These are phyloP conservation scores for Allantophomopsis lycopodina DNA, from an alignment of 2,329 filamentous ascomycete species.

Conservation along the genomic window DNA sequence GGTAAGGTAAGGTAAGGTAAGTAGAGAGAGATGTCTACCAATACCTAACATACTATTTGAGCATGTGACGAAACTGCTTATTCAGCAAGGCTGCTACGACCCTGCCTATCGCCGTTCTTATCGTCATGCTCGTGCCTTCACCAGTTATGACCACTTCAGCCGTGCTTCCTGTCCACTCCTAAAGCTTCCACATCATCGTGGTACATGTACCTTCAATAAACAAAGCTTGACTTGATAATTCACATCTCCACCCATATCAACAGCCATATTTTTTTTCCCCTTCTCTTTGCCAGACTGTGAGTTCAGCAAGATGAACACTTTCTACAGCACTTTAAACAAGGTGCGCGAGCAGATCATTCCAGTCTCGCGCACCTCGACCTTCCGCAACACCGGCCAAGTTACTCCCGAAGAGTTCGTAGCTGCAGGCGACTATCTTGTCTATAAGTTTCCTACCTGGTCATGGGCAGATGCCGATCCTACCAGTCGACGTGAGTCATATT, in stretches of 20 bases:
- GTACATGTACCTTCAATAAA: too few relatives aligned
- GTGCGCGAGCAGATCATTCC: slow-evolving; percentile 87
- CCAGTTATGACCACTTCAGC: too few relatives aligned
- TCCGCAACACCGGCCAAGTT: slow-evolving; percentile 87
- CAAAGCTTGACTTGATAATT: background rate
- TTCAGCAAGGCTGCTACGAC: background rate
- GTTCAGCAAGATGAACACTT: slow-evolving; percentile 56
- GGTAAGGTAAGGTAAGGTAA: too few relatives aligned
- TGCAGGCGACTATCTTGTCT: slow-evolving; percentile 93
- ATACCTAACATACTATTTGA: too few relatives aligned
- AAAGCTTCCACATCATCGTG: too few relatives aligned
- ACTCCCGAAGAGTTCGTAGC: slow-evolving; percentile 94
- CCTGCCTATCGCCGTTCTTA: background rate
- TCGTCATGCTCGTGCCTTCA: background rate
- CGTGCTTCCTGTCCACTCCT: too few relatives aligned
- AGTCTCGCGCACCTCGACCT: slow-evolving; percentile 80
- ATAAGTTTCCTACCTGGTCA: slow-evolving; percentile 98
- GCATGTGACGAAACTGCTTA: background rate
- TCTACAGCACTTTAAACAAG: slow-evolving; percentile 85
- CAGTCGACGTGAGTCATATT: slow-evolving; percentile 62
- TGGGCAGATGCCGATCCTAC: slow-evolving; percentile 85
- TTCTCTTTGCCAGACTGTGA: background rate
- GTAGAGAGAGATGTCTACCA: too few relatives aligned
- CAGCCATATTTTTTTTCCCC: background rate
- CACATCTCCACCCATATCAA: background rate